A percentile compares a stretch with the other conserved stretches of the same genome.
These are phyloP conservation scores for Conringia planisiliqua DNA, from an alignment of 345 rosid genomes.

Conservation along the genomic window DNA sequence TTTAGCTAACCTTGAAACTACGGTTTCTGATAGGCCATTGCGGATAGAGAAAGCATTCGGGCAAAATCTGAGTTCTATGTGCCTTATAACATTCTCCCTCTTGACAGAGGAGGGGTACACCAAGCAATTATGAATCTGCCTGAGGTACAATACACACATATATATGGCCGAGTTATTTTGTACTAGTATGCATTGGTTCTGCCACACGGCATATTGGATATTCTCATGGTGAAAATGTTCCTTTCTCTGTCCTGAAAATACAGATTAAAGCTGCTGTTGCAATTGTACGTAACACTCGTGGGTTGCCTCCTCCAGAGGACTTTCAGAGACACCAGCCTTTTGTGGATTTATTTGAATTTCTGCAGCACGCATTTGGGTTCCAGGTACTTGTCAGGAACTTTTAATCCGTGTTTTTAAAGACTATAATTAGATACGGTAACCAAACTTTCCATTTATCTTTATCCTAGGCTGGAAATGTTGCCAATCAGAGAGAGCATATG, in stretches of 20 bases:
- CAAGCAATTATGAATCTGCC: constrained; percentile 79
- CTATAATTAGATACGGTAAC: background rate
- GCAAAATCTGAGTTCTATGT: constrained; percentile 59
- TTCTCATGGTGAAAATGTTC: constrained; percentile 4
- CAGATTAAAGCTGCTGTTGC: constrained; percentile 86
- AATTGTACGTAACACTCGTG: constrained; percentile 58
- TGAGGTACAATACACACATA: constrained; percentile 50
- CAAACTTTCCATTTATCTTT: constrained; percentile 5
- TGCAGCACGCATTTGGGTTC: constrained; percentile 75
- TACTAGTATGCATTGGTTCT: background rate
- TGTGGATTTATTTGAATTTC: constrained; percentile 73
- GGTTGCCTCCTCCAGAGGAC: constrained; percentile 54
- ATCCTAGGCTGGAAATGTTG: constrained; percentile 72
- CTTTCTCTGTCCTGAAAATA: background rate
- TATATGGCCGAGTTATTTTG: constrained; percentile 12
- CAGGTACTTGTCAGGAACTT: constrained; percentile 53
- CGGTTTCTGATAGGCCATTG: constrained; percentile 54
- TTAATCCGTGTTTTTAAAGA: background rate
- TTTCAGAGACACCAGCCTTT: constrained; percentile 47
- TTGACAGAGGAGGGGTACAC: constrained; percentile 74
- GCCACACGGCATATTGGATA: background rate
- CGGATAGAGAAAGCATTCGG: constrained; percentile 52
- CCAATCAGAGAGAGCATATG: constrained; percentile 94
- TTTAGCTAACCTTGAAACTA: background rate
- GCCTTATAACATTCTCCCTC: constrained; percentile 92